Evolutionary conservation across 345 rosid species (phyloP).

Genomic region (Barbarea vulgaris): DNA sequence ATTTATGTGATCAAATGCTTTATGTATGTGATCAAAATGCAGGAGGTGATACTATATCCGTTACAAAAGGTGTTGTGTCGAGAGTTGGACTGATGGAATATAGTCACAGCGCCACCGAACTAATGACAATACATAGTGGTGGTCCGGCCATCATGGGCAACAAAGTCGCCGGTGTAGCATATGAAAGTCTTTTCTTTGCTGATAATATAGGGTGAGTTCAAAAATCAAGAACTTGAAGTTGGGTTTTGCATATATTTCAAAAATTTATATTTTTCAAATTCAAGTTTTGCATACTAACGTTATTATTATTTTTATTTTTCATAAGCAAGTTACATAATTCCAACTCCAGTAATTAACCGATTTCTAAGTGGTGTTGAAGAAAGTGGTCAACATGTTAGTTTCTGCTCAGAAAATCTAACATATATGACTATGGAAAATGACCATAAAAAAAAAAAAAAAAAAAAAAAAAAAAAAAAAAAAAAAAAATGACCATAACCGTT

Average conservation of each 20-base stretch:
- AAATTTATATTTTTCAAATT: neutral
- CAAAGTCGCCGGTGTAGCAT: slow-evolving; percentile 75
- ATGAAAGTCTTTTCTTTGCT: slow-evolving; percentile 15
- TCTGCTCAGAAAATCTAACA: slow-evolving; percentile 54
- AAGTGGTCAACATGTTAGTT: slow-evolving; percentile 56
- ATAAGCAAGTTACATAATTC: slow-evolving; percentile 32
- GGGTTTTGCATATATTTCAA: neutral
- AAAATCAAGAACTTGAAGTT: neutral
- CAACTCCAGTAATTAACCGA: neutral
- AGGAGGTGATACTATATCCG: slow-evolving; percentile 76
- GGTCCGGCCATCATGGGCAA: slow-evolving; percentile 74
- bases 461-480: too few species aligned
- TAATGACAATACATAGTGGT: slow-evolving; percentile 76
- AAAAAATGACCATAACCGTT: too few species aligned
- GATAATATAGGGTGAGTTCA: slow-evolving; percentile 48
- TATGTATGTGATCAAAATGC: too few species aligned
- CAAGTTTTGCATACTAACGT: too few species aligned
- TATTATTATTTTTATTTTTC: neutral
- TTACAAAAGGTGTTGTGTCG: slow-evolving; percentile 78
- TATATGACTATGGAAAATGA: slow-evolving; percentile 63
- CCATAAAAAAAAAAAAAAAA: too few species aligned
- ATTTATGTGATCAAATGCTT: too few species aligned
- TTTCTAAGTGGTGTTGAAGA: neutral
- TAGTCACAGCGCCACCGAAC: slow-evolving; percentile 62
- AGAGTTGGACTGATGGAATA: slow-evolving; percentile 71